Conservation (phyloP, 768 basidiomycete species). For the Phanerodontia chrysosporium region DNA sequence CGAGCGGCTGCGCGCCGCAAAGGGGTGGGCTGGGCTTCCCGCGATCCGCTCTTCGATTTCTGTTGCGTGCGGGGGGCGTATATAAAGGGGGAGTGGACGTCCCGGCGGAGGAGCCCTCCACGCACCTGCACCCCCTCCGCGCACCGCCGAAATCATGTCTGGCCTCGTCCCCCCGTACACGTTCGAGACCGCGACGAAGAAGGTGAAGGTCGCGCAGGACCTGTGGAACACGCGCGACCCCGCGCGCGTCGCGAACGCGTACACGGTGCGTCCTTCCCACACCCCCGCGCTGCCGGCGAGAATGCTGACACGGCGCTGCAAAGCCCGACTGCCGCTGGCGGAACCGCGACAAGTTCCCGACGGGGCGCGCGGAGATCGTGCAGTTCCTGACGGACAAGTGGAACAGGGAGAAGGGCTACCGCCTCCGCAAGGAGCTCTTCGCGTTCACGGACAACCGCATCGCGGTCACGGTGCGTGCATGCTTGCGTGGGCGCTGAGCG, state of each 20-base stretch:
- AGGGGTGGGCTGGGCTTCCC: too few relatives aligned
- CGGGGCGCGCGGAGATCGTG: conserved; percentile 40
- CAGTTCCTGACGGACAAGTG: conserved; percentile 48
- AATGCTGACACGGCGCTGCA: not conserved
- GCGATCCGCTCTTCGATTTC: too few relatives aligned
- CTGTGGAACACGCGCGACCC: conserved; percentile 45
- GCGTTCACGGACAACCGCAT: conserved; percentile 51
- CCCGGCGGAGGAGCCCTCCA: too few relatives aligned
- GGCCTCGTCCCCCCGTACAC: conserved; percentile 28
- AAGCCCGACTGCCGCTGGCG: conserved; percentile 47
- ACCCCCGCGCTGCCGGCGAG: not conserved
- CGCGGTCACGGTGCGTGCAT: conserved; percentile 40
- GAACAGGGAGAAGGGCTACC: conserved; percentile 46
- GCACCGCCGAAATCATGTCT: conserved; percentile 14
- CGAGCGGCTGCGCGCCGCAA: too few relatives aligned
- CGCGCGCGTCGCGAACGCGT: conserved; percentile 38
- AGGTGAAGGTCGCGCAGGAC: conserved; percentile 49
- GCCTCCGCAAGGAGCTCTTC: conserved; percentile 50
- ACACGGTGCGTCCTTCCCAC: conserved; percentile 32
- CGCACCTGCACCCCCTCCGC: too few relatives aligned
- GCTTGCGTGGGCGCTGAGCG: not conserved
- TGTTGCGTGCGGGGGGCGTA: too few relatives aligned
- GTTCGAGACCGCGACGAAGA: conserved; percentile 30
- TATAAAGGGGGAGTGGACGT: too few relatives aligned
- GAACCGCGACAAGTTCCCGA: conserved; percentile 48